These are phyloP conservation scores for Beta corolliflora DNA, from an alignment of 179 eudicot genomes.

Conservation along the genomic window DNA sequence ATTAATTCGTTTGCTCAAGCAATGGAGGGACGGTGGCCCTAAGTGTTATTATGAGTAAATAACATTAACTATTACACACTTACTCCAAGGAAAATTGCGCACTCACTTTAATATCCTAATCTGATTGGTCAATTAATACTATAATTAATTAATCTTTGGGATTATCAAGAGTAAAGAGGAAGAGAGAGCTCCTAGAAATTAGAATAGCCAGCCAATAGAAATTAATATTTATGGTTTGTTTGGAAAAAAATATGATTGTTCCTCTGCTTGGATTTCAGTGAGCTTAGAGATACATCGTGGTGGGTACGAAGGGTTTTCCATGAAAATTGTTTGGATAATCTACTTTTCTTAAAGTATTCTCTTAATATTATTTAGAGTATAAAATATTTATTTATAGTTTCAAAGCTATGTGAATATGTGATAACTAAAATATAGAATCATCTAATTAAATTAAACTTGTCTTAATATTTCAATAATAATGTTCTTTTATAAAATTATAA, in stretches of 20 bases:
- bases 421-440: too few species aligned
- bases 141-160: slow-evolving; percentile 33
- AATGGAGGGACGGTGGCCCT: slow-evolving; percentile 40
- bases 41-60: not conserved
- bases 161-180: slow-evolving; percentile 35
- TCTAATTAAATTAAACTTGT: too few species aligned
- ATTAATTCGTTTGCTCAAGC: slow-evolving; percentile 12
- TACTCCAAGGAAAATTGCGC: slow-evolving; percentile 6
- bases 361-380: too few species aligned
- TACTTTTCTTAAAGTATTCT: not conserved
- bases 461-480: too few species aligned
- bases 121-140: slow-evolving; percentile 22
- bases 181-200: slow-evolving; percentile 20
- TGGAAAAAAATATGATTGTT: slow-evolving; percentile 14
- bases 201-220: slow-evolving; percentile 36
- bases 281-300: slow-evolving; percentile 19
- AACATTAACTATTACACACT: slow-evolving; percentile 17
- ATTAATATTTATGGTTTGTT: slow-evolving; percentile 26
- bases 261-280: slow-evolving; percentile 43
- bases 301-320: slow-evolving; percentile 27
- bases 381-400: too few species aligned
- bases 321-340: not conserved
- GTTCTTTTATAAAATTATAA: too few species aligned
- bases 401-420: too few species aligned
- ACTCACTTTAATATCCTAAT: slow-evolving; percentile 1